Evolutionary conservation across 768 basidiomycete species (phyloP), one percentile per base, ranked within the genome.

Genomic region (Termitomyces bulborhizus): DNA sequence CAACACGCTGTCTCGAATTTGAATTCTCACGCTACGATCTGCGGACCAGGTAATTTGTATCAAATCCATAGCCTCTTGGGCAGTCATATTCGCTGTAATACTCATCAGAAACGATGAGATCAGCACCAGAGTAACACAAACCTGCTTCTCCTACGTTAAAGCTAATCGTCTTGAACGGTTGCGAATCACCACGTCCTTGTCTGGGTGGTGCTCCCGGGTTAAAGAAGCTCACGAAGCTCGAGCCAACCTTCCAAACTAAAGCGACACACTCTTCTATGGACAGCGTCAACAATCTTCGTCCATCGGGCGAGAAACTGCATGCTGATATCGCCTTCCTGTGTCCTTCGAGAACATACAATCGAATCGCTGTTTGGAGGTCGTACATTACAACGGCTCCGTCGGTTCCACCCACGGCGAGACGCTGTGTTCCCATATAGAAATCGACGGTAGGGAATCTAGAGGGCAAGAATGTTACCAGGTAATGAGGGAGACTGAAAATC

Each of bases 311-410:
- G 68, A 97, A 98, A 55, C 86, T 90, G 58, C 91, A 87, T 0
- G 92, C 93, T 0, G 90, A 81, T 9, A 93, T 82, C 1, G 79
- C 76, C 63, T 86, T 85, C 66, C 84, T 85, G 73, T 98, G 95
- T 0, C 92, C 88, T 62, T 98, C 95, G 11, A 99, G 82, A 0
- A 99, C 90, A 64, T 98, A 99, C 13, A 98, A 75, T 11, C 97
- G 83, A 0, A 90, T 98, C 0, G 94, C 95, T 0, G 94, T 93
- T 70, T 98, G 97, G 51, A 98, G 79, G 66, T 98, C 97, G 65
- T 97, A 98, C 86, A 97, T 93, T 55, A 93, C 79, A 51, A 94
- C 85, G 0, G 94, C 93, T 0, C 96, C 97, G 71, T 99, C 97
- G 54, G 82, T 84, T 0, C 95, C 96, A 0, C 97, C 97, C 0